A percentile compares a stretch with the other conserved stretches of the same genome.
These are phyloP conservation scores for Penicillium silybi DNA, from an alignment of 495 filamentous ascomycete genomes.

Conservation along the genomic window DNA sequence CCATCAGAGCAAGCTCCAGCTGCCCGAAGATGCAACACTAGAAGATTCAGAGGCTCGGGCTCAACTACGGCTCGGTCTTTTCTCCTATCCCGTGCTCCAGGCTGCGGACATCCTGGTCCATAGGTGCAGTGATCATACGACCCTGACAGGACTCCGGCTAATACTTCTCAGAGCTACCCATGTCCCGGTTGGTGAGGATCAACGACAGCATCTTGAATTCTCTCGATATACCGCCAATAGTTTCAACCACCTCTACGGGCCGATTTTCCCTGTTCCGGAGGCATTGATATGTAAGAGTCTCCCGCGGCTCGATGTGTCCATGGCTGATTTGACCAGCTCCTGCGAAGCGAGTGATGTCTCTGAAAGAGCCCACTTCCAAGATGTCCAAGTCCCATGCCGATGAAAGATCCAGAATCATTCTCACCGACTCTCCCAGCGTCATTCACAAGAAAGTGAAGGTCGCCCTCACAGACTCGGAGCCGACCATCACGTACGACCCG, in stretches of 20 bases:
- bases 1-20: slow-evolving; percentile 63
- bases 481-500: slow-evolving; percentile 68
- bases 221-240: slow-evolving; percentile 74
- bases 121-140: slow-evolving; percentile 41
- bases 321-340: slow-evolving; percentile 48
- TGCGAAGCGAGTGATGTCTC: slow-evolving; percentile 83
- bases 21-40: slow-evolving; percentile 51
- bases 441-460: slow-evolving; percentile 64
- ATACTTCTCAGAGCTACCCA: slow-evolving; percentile 64
- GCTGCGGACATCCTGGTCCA: slow-evolving; percentile 93
- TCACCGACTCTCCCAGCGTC: slow-evolving; percentile 60
- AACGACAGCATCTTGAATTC: slow-evolving; percentile 91
- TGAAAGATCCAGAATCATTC: slow-evolving; percentile 68
- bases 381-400: slow-evolving; percentile 89
- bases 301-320: not conserved
- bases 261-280: slow-evolving; percentile 62
- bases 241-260: slow-evolving; percentile 72
- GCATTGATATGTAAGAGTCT: slow-evolving; percentile 64
- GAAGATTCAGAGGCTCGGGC: slow-evolving; percentile 49
- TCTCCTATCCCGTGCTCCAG: slow-evolving; percentile 94
- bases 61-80: slow-evolving; percentile 80
- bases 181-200: slow-evolving; percentile 94
- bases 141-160: slow-evolving; percentile 13
- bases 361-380: slow-evolving; percentile 68
- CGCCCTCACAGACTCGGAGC: slow-evolving; percentile 73